Evolutionary conservation across 2,329 filamentous ascomycete genomes (phyloP).

Genomic region (Rutstroemia sp.): DNA sequence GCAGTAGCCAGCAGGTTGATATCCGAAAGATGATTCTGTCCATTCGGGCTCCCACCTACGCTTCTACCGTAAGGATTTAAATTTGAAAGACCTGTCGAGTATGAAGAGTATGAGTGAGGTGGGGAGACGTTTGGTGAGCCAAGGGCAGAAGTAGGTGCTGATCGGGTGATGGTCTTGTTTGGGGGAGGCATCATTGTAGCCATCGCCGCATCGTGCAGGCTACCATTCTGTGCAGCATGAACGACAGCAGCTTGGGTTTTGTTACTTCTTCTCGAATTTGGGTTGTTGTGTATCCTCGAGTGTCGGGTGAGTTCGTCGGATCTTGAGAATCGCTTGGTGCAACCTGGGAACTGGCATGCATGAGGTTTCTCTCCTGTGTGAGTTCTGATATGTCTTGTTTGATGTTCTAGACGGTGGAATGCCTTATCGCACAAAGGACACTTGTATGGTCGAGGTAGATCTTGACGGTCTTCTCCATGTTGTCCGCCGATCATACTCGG

Average conservation of each 20-base stretch:
- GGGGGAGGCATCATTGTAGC: conserved; percentile 72
- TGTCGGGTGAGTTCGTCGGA: conserved; percentile 96
- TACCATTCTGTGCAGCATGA: conserved; percentile 40
- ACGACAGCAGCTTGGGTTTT: conserved; percentile 53
- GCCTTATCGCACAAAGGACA: conserved; percentile 97
- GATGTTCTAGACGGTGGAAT: conserved; percentile 95
- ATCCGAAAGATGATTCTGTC: conserved; percentile 32
- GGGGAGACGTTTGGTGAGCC: conserved; percentile 95
- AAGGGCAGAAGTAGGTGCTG: conserved; percentile 77
- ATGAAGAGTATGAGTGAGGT: conserved; percentile 79
- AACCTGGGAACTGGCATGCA: conserved; percentile 89
- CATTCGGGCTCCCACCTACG: conserved; percentile 35
- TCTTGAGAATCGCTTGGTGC: conserved; percentile 93
- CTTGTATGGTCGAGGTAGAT: conserved; percentile 95
- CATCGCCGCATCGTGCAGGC: conserved; percentile 43
- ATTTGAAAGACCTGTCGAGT: conserved; percentile 40
- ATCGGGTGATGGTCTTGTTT: conserved; percentile 75
- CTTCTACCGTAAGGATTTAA: conserved; percentile 44
- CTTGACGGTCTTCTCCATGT: conserved; percentile 37
- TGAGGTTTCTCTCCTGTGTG: conserved; percentile 98
- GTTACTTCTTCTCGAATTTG: conserved; percentile 89
- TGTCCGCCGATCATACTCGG: conserved; percentile 28
- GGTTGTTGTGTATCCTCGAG: conserved; percentile 98
- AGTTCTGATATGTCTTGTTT: conserved; percentile 84
- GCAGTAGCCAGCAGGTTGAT: conserved; percentile 55